phyloP scores from a whole-genome alignment of 768 basidiomycete species.

The Boletus tomentosulus region DNA sequence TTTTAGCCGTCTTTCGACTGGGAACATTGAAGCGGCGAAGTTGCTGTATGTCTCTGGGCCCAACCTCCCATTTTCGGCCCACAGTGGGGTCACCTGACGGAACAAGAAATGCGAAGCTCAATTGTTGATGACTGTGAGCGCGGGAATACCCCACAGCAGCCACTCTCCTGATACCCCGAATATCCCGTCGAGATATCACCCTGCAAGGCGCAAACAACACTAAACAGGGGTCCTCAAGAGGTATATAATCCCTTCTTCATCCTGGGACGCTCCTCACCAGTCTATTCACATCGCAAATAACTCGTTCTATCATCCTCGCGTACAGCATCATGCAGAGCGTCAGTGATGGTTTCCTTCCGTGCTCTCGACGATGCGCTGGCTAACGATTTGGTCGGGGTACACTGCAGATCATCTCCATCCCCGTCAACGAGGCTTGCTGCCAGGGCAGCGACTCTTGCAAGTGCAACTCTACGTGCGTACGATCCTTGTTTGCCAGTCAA shows the following conservation, averaged over 20 bases:
- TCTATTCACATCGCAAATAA: neutral
- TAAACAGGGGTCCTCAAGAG: neutral
- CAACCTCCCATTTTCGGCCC: neutral
- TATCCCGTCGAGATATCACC: neutral
- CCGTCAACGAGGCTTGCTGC: conserved; percentile 6
- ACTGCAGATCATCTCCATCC: conserved; percentile 1
- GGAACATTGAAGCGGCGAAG: no score
- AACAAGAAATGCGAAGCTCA: no score
- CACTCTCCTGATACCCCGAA: neutral
- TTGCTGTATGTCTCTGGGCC: no score
- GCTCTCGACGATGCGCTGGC: neutral
- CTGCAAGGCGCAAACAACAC: neutral
- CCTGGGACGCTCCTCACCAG: neutral
- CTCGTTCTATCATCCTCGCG: neutral
- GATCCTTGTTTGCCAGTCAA: neutral
- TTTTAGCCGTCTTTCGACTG: no score
- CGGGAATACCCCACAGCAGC: neutral
- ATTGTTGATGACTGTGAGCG: no score
- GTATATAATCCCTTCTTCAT: neutral
- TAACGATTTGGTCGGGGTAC: neutral
- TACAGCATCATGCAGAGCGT: conserved; percentile 13
- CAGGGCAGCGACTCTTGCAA: neutral
- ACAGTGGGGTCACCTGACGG: neutral
- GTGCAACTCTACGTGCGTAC: neutral
- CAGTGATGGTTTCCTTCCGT: neutral